phyloP scores from a whole-genome alignment of 2,329 filamentous ascomycete species.

The Phaeosphaeria sp. region DNA sequence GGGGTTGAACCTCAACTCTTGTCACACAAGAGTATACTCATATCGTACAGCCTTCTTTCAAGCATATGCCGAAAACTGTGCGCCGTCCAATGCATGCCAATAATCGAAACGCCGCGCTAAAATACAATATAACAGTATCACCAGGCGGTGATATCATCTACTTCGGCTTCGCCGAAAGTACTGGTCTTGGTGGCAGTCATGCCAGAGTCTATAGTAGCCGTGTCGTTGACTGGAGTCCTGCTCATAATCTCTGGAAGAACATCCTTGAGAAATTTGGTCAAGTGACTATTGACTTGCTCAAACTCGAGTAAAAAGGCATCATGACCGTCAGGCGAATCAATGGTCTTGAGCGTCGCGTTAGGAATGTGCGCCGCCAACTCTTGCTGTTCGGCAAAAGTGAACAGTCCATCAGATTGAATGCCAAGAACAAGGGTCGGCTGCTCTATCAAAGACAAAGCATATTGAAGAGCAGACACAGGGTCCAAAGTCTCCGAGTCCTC shows the following conservation, averaged over 20 bases:
- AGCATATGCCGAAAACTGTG: conserved; percentile 47
- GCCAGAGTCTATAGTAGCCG: conserved; percentile 40
- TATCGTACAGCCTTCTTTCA: conserved; percentile 44
- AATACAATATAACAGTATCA: conserved; percentile 50
- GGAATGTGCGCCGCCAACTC: conserved; percentile 85
- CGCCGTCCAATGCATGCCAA: conserved; percentile 23
- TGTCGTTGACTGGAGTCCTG: conserved; percentile 53
- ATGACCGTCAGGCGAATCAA: conserved; percentile 93
- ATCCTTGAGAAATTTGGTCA: conserved; percentile 82
- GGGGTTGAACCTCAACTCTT: conserved; percentile 45
- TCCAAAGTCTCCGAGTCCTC: conserved; percentile 48
- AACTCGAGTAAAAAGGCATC: conserved; percentile 97
- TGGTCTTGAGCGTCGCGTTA: conserved; percentile 78
- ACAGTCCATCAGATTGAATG: conserved; percentile 94
- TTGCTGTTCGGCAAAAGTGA: conserved; percentile 96
- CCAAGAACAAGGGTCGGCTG: conserved; percentile 92
- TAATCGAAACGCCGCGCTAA: conserved; percentile 34
- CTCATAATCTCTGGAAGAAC: conserved; percentile 88
- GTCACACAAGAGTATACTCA: conserved; percentile 10
- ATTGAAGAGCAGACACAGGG: conserved; percentile 62
- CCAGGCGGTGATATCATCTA: conserved; percentile 96
- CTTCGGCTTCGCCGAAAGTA: conserved; percentile 93
- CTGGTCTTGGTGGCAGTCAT: conserved; percentile 80
- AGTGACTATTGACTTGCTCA: conserved; percentile 91
- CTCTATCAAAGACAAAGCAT: conserved; percentile 80